Base-by-base conservation (phyloP, 345 rosid species). In the sweet orange (Citrus sinensis) region DNA sequence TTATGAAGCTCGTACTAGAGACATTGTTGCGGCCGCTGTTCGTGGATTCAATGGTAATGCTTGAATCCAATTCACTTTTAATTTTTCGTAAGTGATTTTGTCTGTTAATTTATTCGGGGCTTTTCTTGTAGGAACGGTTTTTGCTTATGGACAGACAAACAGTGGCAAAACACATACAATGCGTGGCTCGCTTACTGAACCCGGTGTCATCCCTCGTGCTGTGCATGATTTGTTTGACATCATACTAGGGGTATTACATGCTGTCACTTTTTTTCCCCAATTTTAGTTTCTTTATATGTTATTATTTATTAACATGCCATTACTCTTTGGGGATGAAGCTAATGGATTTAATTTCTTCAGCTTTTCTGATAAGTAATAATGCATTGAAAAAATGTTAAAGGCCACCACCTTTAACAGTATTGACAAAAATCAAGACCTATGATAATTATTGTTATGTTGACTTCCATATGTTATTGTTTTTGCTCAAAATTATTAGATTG, bases 151-250 rank as follows among this genome's bases (percentile, higher is more conserved):
- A 49, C 98, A 95, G 79, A 95, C 99, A 9, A 93, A 93, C 54
- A 95, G 98, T 59, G 99, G 98, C 19, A 95, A 95, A 90, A 95
- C 99, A 0, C 93, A 93, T 74, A 95, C 99, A 10, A 95, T 95
- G 99, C 90, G 99, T 62, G 99, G 99, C 66, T 87, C 98, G 2
- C 79, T 68, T 17, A 49, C 61, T 46, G 99, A 95, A 81, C 96
- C 88, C 2, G 99, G 99, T 32, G 96, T 95, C 73, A 93, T 95
- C 67, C 98, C 97, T 76, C 92, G 88, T 32, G 97, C 98, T 2
- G 94, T 95, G 11, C 83, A 84, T 63, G 93, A 91, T 83, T 81
- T 95, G 74, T 95, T 95, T 70, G 77, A 87, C 71, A 89, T 85
- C 30, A 85, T 95, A 49, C 89, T 89, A 68, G 87, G 88, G 97